Evolutionary conservation across 306 rosid species (phyloP), one percentile per base, ranked within the genome.

Genomic region (Argentina anserina): DNA sequence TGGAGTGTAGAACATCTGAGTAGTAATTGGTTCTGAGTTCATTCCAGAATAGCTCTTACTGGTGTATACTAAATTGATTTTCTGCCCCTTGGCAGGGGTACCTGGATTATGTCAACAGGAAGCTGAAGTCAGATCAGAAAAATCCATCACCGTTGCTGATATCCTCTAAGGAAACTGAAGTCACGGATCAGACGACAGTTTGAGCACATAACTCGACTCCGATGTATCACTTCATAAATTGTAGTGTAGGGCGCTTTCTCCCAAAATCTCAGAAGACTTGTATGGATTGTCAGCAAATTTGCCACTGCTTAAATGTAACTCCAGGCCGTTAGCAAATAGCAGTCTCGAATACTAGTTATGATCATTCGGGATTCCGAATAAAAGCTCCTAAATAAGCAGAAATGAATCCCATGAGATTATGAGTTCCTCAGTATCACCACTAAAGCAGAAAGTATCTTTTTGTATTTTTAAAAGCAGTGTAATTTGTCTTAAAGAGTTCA

Each of bases 81-180:
- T 77, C 71, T 75, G 33, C 77, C 28, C 65, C 77, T 76, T 62
- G 52, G 47, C 84, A 93, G 98, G 97, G 89, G 47, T 93, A 89
- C 80, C 78, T 90, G 75, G 98, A 93, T 88, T 84, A 76, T 72
- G 87, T 50, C 74, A 87, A 89, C 87, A 82, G 84, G 81, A 82
- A 83, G 79, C 73, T 63, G 76, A 86, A 74, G 70, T 25, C 33
- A 70, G 61, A 55, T 36, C 76, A 43, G 72, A 78, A 76, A 75
- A n/a, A n/a, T n/a, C 58, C 62, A 46, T 47, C 9, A 17, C 41
- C 65, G 40, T 56, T 55, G 52, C 3, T 25, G 21, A 52, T 47
- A 29, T 69, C 39, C 45, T 36, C 23, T 14, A 21, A 70, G 2
- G 20, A 53, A 33, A 2, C 8, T 13, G 42, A 21, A 13, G 49